Evolutionary conservation across 768 basidiomycete genomes (phyloP).

Genomic region (Lentinula sp.): DNA sequence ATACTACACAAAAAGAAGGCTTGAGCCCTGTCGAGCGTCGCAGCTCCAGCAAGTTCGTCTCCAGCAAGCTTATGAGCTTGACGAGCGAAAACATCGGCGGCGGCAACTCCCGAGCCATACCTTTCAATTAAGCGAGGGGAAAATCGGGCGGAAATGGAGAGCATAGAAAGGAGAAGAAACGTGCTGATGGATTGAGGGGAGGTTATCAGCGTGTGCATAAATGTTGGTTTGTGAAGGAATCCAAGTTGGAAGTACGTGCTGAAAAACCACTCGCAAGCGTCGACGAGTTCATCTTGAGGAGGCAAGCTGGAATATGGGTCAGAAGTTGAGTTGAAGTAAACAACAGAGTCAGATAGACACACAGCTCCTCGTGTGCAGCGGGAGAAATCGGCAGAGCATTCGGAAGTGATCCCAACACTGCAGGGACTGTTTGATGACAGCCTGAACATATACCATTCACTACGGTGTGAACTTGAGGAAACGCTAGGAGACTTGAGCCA

Average conservation of each 20-base stretch:
- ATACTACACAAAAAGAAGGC: conserved; percentile 10
- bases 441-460: conserved; percentile 2
- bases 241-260: conserved; percentile 10
- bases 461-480: conserved; percentile 1
- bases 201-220: conserved; percentile 10
- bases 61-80: conserved; percentile 9
- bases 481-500: background rate
- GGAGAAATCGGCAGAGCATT: background rate
- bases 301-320: conserved; percentile 2
- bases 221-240: conserved; percentile 9
- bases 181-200: conserved; percentile 6
- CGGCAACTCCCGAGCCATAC: conserved; percentile 3
- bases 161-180: conserved; percentile 10
- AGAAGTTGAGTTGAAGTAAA: background rate
- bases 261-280: conserved; percentile 11
- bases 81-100: conserved; percentile 9
- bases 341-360: background rate
- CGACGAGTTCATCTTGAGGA: conserved; percentile 8
- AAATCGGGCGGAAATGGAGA: conserved; percentile 10
- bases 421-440: conserved; percentile 4
- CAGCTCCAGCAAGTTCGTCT: conserved; percentile 5
- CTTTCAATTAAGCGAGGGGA: conserved; percentile 8
- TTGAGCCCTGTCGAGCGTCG: conserved; percentile 9
- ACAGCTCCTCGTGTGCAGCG: conserved; percentile 2
- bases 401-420: background rate